These are phyloP conservation scores for Saksenaea oblongispora DNA, from an alignment of 371 early-diverging fungal genomes.

Conservation along the genomic window DNA sequence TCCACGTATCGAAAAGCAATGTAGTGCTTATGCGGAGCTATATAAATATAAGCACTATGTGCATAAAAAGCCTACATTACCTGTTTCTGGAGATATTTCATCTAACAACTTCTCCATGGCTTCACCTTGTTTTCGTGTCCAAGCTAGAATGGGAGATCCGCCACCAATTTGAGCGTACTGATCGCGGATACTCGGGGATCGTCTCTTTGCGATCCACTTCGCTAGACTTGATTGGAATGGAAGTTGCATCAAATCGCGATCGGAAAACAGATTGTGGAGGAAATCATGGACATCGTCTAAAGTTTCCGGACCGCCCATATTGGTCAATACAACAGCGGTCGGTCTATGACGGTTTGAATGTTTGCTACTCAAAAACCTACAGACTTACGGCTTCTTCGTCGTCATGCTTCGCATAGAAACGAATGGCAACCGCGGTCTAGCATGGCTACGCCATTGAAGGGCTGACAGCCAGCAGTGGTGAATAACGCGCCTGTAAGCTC, in stretches of 20 bases:
- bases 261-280: slow-evolving; percentile 86
- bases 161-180: slow-evolving; percentile 95
- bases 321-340: slow-evolving; percentile 88
- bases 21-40: slow-evolving; percentile 90
- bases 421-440: not conserved
- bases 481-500: not conserved
- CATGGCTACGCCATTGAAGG: not conserved
- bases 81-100: slow-evolving; percentile 76
- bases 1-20: slow-evolving; percentile 92
- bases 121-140: slow-evolving; percentile 89
- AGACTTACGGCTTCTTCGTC: slow-evolving; percentile 5
- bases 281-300: slow-evolving; percentile 82
- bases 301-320: slow-evolving; percentile 91
- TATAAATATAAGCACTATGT: not conserved
- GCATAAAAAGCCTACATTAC: slow-evolving; percentile 28
- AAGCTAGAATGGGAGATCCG: slow-evolving; percentile 88
- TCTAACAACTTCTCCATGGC: slow-evolving; percentile 80
- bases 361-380: not conserved
- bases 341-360: slow-evolving; percentile 28
- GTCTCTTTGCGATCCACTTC: slow-evolving; percentile 78
- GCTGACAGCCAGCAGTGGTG: not conserved
- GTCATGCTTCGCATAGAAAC: not conserved
- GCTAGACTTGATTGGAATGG: slow-evolving; percentile 81
- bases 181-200: slow-evolving; percentile 85
- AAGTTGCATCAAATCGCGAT: slow-evolving; percentile 90